Conservation (phyloP, 2,329 filamentous ascomycete species). For the Colletotrichum sansevieriae region DNA sequence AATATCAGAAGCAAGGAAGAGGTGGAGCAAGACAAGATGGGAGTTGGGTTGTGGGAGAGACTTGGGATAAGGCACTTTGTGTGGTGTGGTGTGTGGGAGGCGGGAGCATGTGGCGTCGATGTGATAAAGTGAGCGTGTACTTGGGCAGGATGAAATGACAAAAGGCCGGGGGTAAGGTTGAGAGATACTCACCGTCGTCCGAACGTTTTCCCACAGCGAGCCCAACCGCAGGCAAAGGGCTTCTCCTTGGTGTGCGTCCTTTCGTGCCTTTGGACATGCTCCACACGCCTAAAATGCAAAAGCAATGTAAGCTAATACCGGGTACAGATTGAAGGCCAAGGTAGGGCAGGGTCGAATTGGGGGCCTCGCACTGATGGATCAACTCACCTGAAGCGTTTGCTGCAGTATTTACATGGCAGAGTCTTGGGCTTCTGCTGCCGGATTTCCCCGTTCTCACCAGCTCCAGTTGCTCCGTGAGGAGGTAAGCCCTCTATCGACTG, state of each 20-base stretch:
- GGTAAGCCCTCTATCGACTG: constrained; percentile 64
- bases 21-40: constrained; percentile 23
- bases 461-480: constrained; percentile 47
- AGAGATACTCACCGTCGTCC: constrained; percentile 67
- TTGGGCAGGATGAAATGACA: constrained; percentile 30
- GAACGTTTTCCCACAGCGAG: constrained; percentile 73
- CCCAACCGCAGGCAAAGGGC: constrained; percentile 71
- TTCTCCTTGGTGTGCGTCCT: constrained; percentile 76
- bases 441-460: constrained; percentile 63
- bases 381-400: constrained; percentile 71
- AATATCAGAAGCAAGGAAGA: constrained; percentile 30
- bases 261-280: constrained; percentile 74
- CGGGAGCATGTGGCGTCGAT: constrained; percentile 32
- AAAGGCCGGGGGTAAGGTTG: constrained; percentile 38
- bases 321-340: constrained; percentile 38
- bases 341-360: constrained; percentile 39
- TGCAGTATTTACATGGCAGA: constrained; percentile 73
- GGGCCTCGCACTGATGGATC: constrained; percentile 37
- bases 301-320: constrained; percentile 57
- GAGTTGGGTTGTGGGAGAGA: constrained; percentile 24
- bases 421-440: constrained; percentile 73
- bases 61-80: constrained; percentile 34
- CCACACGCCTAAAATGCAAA: constrained; percentile 66
- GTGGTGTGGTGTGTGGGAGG: constrained; percentile 35
- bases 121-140: constrained; percentile 34